Percentiles rank a stretch among this genome's conserved stretches.
Evolutionary conservation across 805 yeast species (phyloP).

Genomic region (Wickerhamiella slavikovae): DNA sequence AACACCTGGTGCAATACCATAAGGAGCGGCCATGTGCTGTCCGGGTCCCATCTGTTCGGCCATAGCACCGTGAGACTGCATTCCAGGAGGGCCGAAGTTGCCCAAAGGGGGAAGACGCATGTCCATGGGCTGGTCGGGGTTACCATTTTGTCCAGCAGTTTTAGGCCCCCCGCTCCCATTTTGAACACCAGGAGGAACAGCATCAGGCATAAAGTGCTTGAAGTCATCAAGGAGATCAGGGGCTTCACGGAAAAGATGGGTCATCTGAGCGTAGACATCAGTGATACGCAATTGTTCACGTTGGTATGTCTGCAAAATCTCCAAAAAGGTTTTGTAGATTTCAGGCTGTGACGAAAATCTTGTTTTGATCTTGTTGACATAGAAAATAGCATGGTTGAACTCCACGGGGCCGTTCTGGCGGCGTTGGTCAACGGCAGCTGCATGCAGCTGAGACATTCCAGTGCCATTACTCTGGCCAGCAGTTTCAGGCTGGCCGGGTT

Average conservation of each 20-base stretch:
- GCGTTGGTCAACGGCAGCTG: conserved; percentile 18
- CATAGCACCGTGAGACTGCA: conserved; percentile 1
- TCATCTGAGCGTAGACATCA: conserved; percentile 88
- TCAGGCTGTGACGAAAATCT: conserved; percentile 89
- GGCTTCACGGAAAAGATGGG: conserved; percentile 70
- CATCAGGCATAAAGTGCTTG: conserved; percentile 85
- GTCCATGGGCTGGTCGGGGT: conserved; percentile 17
- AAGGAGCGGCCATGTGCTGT: conserved; percentile 1
- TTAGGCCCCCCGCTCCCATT: no score
- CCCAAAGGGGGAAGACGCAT: conserved; percentile 76
- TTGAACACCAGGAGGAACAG: conserved; percentile 22
- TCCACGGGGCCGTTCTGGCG: conserved; percentile 50
- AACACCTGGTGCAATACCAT: not conserved
- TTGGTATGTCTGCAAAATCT: conserved; percentile 89
- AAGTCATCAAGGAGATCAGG: conserved; percentile 91
- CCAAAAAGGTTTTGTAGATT: conserved; percentile 83
- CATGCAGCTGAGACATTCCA: conserved; percentile 20
- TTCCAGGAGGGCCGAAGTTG: conserved; percentile 42
- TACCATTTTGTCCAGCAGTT: conserved; percentile 5
- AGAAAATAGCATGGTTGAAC: conserved; percentile 90
- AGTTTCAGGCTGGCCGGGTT: conserved; percentile 5
- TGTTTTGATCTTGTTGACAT: conserved; percentile 89
- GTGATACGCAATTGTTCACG: conserved; percentile 88
- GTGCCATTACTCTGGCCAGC: conserved; percentile 7
- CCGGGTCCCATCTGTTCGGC: conserved; percentile 1